Conservation (phyloP, 495 filamentous ascomycete genomes). For the Astrocystis sublimbata region DNA sequence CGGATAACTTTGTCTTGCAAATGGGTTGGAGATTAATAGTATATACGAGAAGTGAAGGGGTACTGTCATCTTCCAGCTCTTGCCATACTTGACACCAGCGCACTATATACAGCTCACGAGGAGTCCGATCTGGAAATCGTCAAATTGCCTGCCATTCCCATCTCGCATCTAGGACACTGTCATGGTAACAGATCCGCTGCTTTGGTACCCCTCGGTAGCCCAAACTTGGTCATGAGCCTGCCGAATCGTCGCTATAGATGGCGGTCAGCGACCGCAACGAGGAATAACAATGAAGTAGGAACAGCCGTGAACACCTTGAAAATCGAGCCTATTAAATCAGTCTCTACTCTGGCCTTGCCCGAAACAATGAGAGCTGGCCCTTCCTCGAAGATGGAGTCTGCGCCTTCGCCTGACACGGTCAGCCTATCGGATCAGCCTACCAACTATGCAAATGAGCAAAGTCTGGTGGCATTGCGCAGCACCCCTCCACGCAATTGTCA, state of each 20-base stretch:
- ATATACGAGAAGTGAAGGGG: no score
- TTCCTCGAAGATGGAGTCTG: not conserved
- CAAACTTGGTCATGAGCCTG: slow-evolving; percentile 60
- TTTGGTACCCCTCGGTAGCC: slow-evolving; percentile 59
- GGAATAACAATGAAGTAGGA: not conserved
- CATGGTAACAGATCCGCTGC: slow-evolving; percentile 52
- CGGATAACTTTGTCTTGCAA: no score
- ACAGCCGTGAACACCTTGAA: not conserved
- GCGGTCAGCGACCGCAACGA: not conserved
- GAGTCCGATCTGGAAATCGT: no score
- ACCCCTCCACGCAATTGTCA: no score
- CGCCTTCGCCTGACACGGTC: not conserved
- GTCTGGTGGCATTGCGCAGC: not conserved
- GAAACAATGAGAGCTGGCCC: not conserved
- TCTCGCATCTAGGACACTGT: slow-evolving; percentile 38
- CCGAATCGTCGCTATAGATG: not conserved
- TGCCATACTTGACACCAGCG: not conserved
- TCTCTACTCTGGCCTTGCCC: not conserved
- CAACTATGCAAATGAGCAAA: not conserved
- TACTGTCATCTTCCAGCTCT: no score
- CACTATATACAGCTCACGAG: no score
- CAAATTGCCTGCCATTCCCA: not conserved
- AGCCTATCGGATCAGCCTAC: not conserved
- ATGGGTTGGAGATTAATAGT: no score
- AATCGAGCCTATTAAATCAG: not conserved